These are phyloP conservation scores for Acer negundo DNA, from an alignment of 345 rosid genomes.

Conservation along the genomic window DNA sequence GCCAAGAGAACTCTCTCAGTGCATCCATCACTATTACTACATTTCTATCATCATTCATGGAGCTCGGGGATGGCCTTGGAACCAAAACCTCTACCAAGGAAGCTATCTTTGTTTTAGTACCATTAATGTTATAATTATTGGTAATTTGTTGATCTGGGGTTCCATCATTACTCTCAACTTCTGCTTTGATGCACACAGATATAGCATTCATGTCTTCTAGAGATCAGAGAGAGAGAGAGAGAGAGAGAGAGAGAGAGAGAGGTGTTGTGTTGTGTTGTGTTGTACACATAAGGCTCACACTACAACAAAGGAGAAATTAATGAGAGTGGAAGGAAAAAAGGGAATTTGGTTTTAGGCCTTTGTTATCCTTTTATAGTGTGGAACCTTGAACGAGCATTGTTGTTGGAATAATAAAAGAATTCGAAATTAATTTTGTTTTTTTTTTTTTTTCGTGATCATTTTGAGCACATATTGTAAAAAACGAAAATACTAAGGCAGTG, in stretches of 20 bases:
- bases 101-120: too few species aligned
- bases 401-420: conserved; percentile 21
- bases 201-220: conserved; percentile 3
- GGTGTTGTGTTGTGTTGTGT: too few species aligned
- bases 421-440: neutral
- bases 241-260: too few species aligned
- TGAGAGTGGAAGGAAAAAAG: conserved; percentile 8
- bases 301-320: neutral
- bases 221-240: too few species aligned
- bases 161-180: conserved; percentile 14
- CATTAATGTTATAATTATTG: neutral
- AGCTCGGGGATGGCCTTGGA: conserved; percentile 25
- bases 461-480: neutral
- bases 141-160: neutral
- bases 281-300: neutral
- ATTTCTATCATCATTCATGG: conserved; percentile 12
- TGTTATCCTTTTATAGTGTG: neutral
- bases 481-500: neutral
- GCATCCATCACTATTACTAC: conserved; percentile 42
- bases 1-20: conserved; percentile 28
- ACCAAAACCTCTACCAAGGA: conserved; percentile 26
- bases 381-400: neutral
- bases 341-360: conserved; percentile 1
- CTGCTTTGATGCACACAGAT: conserved; percentile 22
- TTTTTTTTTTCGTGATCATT: too few species aligned